Evolutionary conservation across 768 basidiomycete genomes (phyloP), one percentile per base, ranked within the genome.

Genomic region (Rubroboletus satanas): DNA sequence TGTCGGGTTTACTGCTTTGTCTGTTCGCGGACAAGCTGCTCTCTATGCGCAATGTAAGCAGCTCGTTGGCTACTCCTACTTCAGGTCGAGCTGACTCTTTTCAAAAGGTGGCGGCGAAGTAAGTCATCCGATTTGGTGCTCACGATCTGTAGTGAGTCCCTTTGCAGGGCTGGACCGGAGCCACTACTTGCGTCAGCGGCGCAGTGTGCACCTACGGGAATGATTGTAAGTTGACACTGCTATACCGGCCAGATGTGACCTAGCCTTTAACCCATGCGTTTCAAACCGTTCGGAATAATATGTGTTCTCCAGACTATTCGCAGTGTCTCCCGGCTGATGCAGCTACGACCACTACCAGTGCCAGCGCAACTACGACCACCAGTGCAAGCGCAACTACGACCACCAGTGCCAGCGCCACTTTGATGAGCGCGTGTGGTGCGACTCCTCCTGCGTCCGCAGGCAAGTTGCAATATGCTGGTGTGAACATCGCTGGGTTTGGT

Each of bases 401-500:
- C 4, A 3, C 49, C 0, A 47, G 11, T n/a, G 1, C 45, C 11
- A 18, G 23, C 3, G 7, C 53, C 17, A 45, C 32, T 6, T 43
- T 31, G 23, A 29, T 51, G n/a, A 31, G 39, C 33, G 42, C 37
- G 4, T 59, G 56, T 12, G 32, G 42, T 26, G 21, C 42, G 26
- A 41, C 33, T 15, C 49, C 46, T 8, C 56, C 51, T 23, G 37
- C 51, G 17, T 52, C 51, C 15, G 56, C 58, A 7, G 58, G 58
- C 6, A 59, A 43, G 38, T 32, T 59, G 38, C 18, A 36, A 23
- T 58, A 53, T 5, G 48, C 48, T 29, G 58, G 58, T 37, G 56
- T 59, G 6, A 59, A 59, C 41, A 54, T 59, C 7, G 56, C 56
- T 28, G 58, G 58, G 7, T 59, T 58, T 35, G 56, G 56, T 59